Evolutionary conservation across 2,329 filamentous ascomycete species (phyloP), one percentile per base, ranked within the genome.

Genomic region (Neofusicoccum sp.): DNA sequence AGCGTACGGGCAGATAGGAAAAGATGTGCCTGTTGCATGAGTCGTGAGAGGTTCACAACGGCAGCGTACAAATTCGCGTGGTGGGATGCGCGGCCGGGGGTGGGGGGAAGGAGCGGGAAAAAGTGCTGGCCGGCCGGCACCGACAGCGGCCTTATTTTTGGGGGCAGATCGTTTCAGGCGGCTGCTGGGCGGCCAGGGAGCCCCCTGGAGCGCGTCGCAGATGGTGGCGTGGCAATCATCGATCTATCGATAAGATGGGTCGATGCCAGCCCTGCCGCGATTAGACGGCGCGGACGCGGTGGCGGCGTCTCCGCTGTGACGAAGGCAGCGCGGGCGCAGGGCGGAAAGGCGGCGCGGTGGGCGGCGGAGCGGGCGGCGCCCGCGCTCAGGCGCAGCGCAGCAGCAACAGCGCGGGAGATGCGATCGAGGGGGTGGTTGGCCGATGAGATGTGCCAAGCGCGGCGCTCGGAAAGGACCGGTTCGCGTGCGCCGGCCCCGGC

Each of bases 151-250:
- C 34, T 54, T 54, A 41, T 22, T 39, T 28, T 29, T 56, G 4
- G 28, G 22, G 48, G 31, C 3, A 36, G 48, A 44, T 45, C 31
- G 54, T 58, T 45, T 58, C 54, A 58, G 22, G 41, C 54, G 31
- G 22, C 28, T 56, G 14, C 11, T 6, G 36, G 50, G 9, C 12
- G 14, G 3, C 28, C 52, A 56, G 52, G 52, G 52, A 34, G 52
- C 37, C 43, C 9, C 52, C 52, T 34, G 39, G 52, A 12, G 39
- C 6, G 14, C 29, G 41, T 58, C 41, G 29, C 54, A 58, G 54
- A 58, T 58, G 54, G 54, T 58, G 54, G 54, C 54, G 54, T 45
- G 54, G 41, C 29, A 58, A 45, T 45, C 41, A 58, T 44, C 52
- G 52, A 56, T 56, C 54, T 58, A 58, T 58, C 54, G 41, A 45